Percentiles rank a stretch among this genome's conserved stretches.
phyloP scores from a whole-genome alignment of 805 yeast genomes.

The Osmozyma mogii region DNA sequence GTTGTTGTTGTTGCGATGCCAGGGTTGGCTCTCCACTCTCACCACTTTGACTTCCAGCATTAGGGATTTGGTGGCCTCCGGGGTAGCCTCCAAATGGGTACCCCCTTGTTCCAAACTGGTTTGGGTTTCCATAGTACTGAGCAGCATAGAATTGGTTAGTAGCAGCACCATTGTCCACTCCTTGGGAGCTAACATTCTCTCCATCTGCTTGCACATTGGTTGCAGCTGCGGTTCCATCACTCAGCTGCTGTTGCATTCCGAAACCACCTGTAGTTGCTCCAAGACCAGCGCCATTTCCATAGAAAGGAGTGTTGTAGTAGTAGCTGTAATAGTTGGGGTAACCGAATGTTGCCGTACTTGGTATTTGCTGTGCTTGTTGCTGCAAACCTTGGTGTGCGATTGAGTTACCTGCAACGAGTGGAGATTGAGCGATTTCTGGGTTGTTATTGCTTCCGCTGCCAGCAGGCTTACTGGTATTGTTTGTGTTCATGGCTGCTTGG shows the following conservation, averaged over 20 bases:
- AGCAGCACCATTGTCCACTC: conserved; percentile 9
- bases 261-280: conserved; percentile 13
- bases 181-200: conserved; percentile 9
- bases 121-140: conserved; percentile 14
- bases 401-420: conserved; percentile 18
- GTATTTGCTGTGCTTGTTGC: conserved; percentile 25
- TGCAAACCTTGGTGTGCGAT: conserved; percentile 18
- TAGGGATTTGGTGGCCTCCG: conserved; percentile 13
- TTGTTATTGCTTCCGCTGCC: conserved; percentile 13
- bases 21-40: conserved; percentile 3
- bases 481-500: conserved; percentile 23
- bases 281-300: conserved; percentile 24
- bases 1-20: conserved; percentile 10
- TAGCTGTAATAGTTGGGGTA: conserved; percentile 36
- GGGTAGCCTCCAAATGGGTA: conserved; percentile 16
- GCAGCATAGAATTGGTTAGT: conserved; percentile 13
- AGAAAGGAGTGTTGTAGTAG: conserved; percentile 35
- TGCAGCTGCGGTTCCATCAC: conserved; percentile 14
- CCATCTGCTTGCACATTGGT: conserved; percentile 6
- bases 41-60: conserved; percentile 8
- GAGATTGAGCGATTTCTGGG: conserved; percentile 25
- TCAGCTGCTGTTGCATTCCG: conserved; percentile 10
- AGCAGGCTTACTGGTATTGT: conserved; percentile 20
- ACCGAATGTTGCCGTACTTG: conserved; percentile 31
- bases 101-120: conserved; percentile 15